Evolutionary conservation across 1,284 basidiomycete genomes (phyloP), one percentile per base, ranked within the genome.

Genomic region (Meira miltonrushii): DNA sequence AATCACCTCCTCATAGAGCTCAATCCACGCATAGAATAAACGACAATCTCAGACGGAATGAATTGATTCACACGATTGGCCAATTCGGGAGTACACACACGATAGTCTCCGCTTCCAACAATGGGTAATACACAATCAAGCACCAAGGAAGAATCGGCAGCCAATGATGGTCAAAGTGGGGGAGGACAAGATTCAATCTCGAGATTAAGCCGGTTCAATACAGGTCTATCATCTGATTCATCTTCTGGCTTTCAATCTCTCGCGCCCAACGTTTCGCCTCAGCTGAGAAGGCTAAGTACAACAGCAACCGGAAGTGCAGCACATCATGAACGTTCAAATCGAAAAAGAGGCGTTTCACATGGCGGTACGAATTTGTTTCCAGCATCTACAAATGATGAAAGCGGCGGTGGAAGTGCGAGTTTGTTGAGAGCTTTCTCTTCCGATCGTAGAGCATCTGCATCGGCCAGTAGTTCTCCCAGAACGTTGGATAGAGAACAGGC

Each of bases 61-160:
- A 33, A 33, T 33, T 33, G 28, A 33, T 33, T 33, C 28, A 8
- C 28, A 33, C n/a, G 28, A 33, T 33, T 8, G 28, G 3, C 28
- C 3, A 33, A 33, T 33, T 33, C 4, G 8, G 28, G 28, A 33
- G 3, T 8, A 4, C 8, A 33, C 3, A 33, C 28, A 33, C 28
- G 4, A 33, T 33, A 3, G 8, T 33, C 28, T 33, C 28, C 28
- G 28, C 28, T 8, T 33, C 28, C 8, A 33, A 33, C 8, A 4
- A 48, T 48, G 46, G 46, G 46, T 13, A 48, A 48, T 23, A 48
- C 17, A 13, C 46, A 48, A 23, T 48, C 46, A 17, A 23, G 17
- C 17, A 12, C 5, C 12, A 23, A 48, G 21, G 25, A 48, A 23
- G 46, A 48, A 5, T 33, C 28, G 28, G 28, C 28, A 8, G 46